A percentile compares a stretch with the other conserved stretches of the same genome.
phyloP scores from a whole-genome alignment of 2,329 filamentous ascomycete species.

The Cordyceps cateniannulata region DNA sequence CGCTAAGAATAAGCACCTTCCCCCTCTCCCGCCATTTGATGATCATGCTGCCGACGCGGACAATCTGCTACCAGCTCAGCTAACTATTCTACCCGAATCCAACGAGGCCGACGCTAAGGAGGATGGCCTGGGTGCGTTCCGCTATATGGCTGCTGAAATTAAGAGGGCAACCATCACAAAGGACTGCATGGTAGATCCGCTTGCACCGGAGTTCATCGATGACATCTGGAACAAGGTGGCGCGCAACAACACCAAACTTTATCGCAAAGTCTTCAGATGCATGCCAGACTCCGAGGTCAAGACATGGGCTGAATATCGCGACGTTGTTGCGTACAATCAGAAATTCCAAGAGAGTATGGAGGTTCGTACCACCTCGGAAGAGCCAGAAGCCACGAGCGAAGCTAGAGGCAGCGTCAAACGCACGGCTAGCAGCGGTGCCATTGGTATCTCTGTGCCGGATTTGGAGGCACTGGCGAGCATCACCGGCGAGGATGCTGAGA shows the following conservation, averaged over 20 bases:
- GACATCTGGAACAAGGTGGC: conserved; percentile 84
- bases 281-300: conserved; percentile 94
- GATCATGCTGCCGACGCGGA: conserved; percentile 60
- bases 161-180: conserved; percentile 68
- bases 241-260: conserved; percentile 92
- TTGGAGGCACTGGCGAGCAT: conserved; percentile 32
- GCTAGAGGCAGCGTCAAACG: conserved; percentile 21
- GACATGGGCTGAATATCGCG: conserved; percentile 88
- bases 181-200: conserved; percentile 90
- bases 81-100: conserved; percentile 60
- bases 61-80: conserved; percentile 61
- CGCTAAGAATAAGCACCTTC: conserved; percentile 42
- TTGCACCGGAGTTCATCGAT: conserved; percentile 75
- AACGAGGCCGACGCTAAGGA: conserved; percentile 83
- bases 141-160: conserved; percentile 60
- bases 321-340: conserved; percentile 70
- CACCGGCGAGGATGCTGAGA: conserved; percentile 26
- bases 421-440: conserved; percentile 27
- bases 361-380: conserved; percentile 43
- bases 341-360: conserved; percentile 66
- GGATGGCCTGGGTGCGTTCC: conserved; percentile 47
- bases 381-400: conserved; percentile 41
- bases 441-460: conserved; percentile 37
- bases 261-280: conserved; percentile 87
- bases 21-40: conserved; percentile 50